A percentile compares a stretch with the other conserved stretches of the same genome.
These are phyloP conservation scores for Plasmodium adleri DNA, from an alignment of 169 alveolate species.

Conservation along the genomic window DNA sequence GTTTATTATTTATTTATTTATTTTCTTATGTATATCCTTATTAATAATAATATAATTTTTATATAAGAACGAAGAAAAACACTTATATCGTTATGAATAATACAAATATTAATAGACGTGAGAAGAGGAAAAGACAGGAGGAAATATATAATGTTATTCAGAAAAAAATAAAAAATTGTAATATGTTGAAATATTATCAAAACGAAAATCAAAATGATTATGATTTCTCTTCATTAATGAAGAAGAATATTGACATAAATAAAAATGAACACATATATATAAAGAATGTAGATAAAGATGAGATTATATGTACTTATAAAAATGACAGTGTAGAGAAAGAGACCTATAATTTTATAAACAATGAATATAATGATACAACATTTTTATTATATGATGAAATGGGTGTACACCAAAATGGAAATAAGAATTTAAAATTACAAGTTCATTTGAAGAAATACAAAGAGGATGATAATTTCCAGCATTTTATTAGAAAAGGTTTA, in stretches of 20 bases:
- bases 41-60: too few species aligned
- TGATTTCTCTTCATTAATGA: conserved; percentile 24
- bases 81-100: conserved; percentile 66
- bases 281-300: neutral
- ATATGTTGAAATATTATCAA: conserved; percentile 42
- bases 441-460: too few species aligned
- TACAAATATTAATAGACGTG: conserved; percentile 54
- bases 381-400: too few species aligned
- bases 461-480: too few species aligned
- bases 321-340: neutral
- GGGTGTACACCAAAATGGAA: too few species aligned
- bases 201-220: conserved; percentile 21
- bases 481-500: too few species aligned
- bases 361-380: neutral
- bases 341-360: neutral
- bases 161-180: conserved; percentile 58
- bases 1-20: neutral
- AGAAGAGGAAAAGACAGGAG: conserved; percentile 75
- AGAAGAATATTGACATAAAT: conserved; percentile 31
- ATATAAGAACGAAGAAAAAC: neutral
- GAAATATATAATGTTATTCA: conserved; percentile 62
- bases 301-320: neutral
- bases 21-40: conserved; percentile 1
- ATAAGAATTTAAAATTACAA: too few species aligned
- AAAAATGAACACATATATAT: neutral